phyloP scores from a whole-genome alignment of 495 filamentous ascomycete genomes.

The Astrothelium macrocarpum region DNA sequence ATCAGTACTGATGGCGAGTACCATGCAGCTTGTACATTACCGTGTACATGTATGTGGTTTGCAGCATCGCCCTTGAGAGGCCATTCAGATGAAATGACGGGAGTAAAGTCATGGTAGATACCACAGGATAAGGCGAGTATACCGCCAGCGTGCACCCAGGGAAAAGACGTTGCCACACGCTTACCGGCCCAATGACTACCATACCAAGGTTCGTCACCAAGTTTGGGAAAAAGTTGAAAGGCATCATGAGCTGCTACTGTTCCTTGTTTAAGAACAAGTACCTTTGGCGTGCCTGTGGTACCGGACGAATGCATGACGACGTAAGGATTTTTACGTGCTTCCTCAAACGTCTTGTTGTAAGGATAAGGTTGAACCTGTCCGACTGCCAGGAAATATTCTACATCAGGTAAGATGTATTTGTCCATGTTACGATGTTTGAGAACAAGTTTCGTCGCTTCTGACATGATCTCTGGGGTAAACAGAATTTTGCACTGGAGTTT shows the following conservation, averaged over 20 bases:
- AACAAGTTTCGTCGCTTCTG: neutral
- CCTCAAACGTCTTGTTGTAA: slow-evolving; percentile 23
- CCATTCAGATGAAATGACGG: neutral
- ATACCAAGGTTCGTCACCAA: neutral
- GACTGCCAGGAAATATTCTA: neutral
- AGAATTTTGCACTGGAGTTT: neutral
- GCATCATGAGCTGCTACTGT: slow-evolving; percentile 3
- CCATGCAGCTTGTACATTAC: slow-evolving; percentile 1
- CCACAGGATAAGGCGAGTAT: neutral
- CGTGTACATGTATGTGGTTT: neutral
- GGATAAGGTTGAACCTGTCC: slow-evolving; percentile 15
- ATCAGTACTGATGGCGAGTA: neutral
- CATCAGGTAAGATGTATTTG: neutral
- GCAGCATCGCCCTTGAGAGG: neutral
- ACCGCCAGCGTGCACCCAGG: neutral
- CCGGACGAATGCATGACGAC: slow-evolving; percentile 29
- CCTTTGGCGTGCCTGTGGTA: slow-evolving; percentile 25
- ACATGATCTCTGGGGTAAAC: neutral
- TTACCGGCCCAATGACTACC: neutral
- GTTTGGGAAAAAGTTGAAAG: neutral
- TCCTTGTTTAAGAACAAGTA: neutral
- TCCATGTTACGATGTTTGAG: neutral
- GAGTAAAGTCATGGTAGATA: neutral
- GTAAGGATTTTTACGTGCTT: slow-evolving; percentile 23
- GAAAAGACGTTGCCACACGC: neutral